Conservation (phyloP, 352 stramenopile species). For the Globisporangium ultimum region DNA sequence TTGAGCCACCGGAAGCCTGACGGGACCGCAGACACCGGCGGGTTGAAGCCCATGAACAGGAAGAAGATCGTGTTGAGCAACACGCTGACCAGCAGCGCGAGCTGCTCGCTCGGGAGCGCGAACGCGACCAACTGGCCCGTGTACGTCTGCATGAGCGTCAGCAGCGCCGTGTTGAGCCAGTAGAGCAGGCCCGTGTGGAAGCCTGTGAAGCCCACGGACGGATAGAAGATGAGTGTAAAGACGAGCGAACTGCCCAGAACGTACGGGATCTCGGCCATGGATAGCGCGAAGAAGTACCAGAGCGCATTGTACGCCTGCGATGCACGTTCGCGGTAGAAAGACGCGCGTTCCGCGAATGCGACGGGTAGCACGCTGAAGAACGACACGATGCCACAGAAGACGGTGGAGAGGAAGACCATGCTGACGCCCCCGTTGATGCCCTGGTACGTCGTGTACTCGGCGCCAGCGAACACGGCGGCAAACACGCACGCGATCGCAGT, state of each 20-base stretch:
- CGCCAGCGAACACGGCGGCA: background rate
- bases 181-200: background rate
- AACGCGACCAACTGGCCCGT: background rate
- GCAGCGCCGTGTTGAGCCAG: background rate
- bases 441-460: background rate
- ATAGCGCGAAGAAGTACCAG: too few species aligned
- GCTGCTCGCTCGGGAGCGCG: background rate
- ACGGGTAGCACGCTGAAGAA: background rate
- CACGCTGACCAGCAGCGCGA: too few species aligned
- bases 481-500: background rate
- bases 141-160: conserved; percentile 2
- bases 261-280: conserved; percentile 1
- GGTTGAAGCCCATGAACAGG: conserved; percentile 4
- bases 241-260: background rate
- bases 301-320: too few species aligned
- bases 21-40: background rate
- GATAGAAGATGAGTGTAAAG: background rate
- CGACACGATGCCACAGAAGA: background rate
- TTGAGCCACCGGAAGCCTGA: background rate
- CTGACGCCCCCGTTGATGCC: background rate
- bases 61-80: background rate
- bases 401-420: background rate
- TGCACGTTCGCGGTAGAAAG: too few species aligned
- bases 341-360: background rate
- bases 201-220: background rate